phyloP scores from a whole-genome alignment of 2,329 filamentous ascomycete genomes.

The Epichloe bromicola region DNA sequence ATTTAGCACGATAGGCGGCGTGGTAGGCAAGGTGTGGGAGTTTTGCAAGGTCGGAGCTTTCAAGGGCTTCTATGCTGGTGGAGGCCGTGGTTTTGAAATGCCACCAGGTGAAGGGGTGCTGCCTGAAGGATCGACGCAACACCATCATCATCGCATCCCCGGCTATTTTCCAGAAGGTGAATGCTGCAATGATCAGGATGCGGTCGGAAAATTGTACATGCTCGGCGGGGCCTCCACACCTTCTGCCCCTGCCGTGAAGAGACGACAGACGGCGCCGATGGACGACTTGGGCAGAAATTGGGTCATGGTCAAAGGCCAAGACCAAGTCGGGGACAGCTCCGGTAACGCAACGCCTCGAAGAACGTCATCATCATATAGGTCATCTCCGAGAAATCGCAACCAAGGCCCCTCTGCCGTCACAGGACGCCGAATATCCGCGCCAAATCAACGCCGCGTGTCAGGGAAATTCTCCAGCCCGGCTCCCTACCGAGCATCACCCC shows the following conservation, averaged over 20 bases:
- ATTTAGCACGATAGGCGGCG: conserved; percentile 48
- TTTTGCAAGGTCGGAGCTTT: conserved; percentile 69
- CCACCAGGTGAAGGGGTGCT: conserved; percentile 15
- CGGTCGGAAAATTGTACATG: conserved; percentile 16
- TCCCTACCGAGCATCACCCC: neutral
- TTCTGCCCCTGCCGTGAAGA: conserved; percentile 34
- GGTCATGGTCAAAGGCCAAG: conserved; percentile 50
- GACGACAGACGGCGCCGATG: conserved; percentile 37
- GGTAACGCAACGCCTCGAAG: conserved; percentile 12
- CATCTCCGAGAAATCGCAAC: conserved; percentile 20
- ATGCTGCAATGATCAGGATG: conserved; percentile 5
- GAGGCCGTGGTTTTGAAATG: conserved; percentile 58
- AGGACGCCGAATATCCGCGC: conserved; percentile 32
- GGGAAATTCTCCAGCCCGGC: conserved; percentile 14
- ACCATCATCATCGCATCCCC: conserved; percentile 12
- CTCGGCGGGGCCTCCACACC: conserved; percentile 27
- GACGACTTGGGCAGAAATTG: conserved; percentile 54
- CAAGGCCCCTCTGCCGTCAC: conserved; percentile 19
- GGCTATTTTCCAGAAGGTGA: conserved; percentile 22
- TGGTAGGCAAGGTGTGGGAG: conserved; percentile 69
- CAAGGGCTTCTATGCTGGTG: conserved; percentile 75
- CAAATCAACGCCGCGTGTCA: conserved; percentile 16
- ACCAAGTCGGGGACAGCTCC: conserved; percentile 13
- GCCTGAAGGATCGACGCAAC: conserved; percentile 8
- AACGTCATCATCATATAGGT: conserved; percentile 11